Percentiles rank a stretch among this genome's conserved stretches.
These are phyloP conservation scores for Jatropha multifida DNA, from an alignment of 441 rosid genomes.

Conservation along the genomic window DNA sequence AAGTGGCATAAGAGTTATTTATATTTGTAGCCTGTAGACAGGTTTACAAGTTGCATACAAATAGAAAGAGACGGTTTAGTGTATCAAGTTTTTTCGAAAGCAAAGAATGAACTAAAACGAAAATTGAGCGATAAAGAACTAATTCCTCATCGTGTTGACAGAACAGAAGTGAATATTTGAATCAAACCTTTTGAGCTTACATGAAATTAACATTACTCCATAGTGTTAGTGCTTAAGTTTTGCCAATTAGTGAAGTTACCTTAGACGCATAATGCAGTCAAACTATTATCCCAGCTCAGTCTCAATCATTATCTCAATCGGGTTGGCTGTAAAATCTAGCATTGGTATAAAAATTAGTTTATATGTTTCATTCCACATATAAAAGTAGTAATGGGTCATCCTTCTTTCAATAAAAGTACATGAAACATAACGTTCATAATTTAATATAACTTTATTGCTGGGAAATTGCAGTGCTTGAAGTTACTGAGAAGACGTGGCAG, in stretches of 20 bases:
- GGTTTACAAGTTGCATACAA: not conserved
- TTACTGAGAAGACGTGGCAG: slow-evolving; percentile 68
- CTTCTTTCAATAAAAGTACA: not conserved
- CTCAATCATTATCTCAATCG: not conserved
- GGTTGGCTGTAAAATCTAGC: not conserved
- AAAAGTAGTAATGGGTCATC: not conserved
- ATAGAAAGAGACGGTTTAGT: not conserved
- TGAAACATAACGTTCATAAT: not conserved
- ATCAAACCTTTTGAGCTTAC: not conserved
- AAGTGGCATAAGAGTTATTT: not conserved
- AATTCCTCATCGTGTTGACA: not conserved
- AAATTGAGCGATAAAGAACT: too few species aligned
- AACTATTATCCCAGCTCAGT: not conserved
- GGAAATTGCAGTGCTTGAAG: slow-evolving; percentile 49
- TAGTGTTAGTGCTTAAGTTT: not conserved
- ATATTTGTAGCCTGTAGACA: not conserved
- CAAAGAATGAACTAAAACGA: not conserved
- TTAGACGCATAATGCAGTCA: not conserved
- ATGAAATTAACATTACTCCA: not conserved
- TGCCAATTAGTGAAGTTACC: not conserved
- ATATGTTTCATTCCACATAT: not conserved
- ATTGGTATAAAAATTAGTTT: not conserved
- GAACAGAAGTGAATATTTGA: not conserved
- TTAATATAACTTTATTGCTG: slow-evolving; percentile 14
- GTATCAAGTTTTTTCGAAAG: not conserved